Conservation (phyloP, 169 alveolate genomes). For the Eimeria necatrix region DNA sequence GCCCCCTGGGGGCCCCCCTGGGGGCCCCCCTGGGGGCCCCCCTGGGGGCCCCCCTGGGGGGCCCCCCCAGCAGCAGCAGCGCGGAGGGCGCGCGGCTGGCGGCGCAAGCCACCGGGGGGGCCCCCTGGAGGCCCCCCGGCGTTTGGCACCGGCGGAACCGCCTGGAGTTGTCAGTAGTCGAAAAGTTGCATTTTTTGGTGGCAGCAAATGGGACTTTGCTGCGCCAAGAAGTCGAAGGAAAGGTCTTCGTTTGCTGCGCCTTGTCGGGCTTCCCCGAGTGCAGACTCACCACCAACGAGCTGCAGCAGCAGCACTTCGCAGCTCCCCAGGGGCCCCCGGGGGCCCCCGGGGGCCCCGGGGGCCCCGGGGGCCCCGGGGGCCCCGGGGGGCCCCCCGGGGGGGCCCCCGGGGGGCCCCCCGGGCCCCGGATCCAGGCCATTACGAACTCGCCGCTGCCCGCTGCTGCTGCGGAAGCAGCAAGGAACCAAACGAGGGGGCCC, state of each 20-base stretch:
- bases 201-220: constrained; percentile 66
- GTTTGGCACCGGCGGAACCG: constrained; percentile 90
- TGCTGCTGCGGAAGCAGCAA: constrained; percentile 27
- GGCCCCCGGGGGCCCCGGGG: background rate
- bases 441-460: constrained; percentile 14
- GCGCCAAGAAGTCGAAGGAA: constrained; percentile 93
- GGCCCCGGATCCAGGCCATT: constrained; percentile 4
- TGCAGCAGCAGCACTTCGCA: too few relatives aligned
- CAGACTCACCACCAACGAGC: constrained; percentile 88
- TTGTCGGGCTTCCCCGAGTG: constrained; percentile 95
- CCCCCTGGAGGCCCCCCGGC: constrained; percentile 94
- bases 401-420: too few relatives aligned
- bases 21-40: too few relatives aligned
- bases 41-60: too few relatives aligned
- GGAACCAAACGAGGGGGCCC: background rate
- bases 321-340: too few relatives aligned
- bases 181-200: constrained; percentile 91
- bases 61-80: constrained; percentile 29
- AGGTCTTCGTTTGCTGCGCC: constrained; percentile 90
- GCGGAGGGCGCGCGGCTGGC: constrained; percentile 57
- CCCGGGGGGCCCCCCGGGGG: too few relatives aligned
- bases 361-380: background rate
- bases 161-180: constrained; percentile 94
- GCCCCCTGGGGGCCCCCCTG: too few relatives aligned
- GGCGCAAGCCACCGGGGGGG: constrained; percentile 94